Conservation (phyloP, 805 yeast genomes). For the Dipodascus albidus region DNA sequence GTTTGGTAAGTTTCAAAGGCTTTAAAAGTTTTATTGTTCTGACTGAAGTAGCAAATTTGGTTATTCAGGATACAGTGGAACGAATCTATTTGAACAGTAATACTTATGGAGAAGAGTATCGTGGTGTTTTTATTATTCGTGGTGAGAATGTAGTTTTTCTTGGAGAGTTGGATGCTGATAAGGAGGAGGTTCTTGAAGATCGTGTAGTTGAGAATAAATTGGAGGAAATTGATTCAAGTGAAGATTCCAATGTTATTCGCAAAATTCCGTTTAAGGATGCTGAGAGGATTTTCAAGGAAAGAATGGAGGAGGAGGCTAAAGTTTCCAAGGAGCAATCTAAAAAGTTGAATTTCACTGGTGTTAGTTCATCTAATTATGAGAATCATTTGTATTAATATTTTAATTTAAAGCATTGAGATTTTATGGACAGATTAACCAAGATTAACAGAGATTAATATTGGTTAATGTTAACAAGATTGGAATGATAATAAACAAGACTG, state of each 20-base stretch:
- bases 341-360: conserved; percentile 9
- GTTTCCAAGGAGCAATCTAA: conserved; percentile 6
- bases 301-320: conserved; percentile 11
- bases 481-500: no score
- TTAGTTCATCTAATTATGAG: conserved; percentile 8
- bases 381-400: conserved; percentile 13
- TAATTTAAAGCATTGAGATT: neutral
- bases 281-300: conserved; percentile 28
- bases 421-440: no score
- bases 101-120: conserved; percentile 60
- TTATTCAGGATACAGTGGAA: conserved; percentile 83
- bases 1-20: conserved; percentile 34
- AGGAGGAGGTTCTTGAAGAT: conserved; percentile 44
- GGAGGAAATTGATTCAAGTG: conserved; percentile 32
- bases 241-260: conserved; percentile 11
- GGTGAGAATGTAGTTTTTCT: conserved; percentile 93
- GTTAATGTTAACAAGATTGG: no score
- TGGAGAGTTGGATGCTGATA: conserved; percentile 87
- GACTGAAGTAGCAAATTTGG: conserved; percentile 54
- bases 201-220: conserved; percentile 1
- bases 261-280: conserved; percentile 56
- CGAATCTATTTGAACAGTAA: conserved; percentile 50
- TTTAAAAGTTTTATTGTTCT: neutral
- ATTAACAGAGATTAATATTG: no score
- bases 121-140: conserved; percentile 80